phyloP scores from a whole-genome alignment of 1,139 yeast genomes.

The Yamadazyma atmosphaerica region DNA sequence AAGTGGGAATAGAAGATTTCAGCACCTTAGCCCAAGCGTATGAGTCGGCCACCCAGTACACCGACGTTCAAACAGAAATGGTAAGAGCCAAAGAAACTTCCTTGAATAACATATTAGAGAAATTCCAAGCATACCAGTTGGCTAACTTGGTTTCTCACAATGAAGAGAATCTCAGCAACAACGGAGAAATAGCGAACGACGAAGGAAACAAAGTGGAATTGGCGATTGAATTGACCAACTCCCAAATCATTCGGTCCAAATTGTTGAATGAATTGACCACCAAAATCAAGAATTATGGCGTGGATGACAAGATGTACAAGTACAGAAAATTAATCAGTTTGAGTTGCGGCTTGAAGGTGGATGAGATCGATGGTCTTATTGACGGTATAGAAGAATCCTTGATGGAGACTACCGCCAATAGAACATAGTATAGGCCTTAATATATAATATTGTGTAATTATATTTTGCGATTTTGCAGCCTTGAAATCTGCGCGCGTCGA shows the following conservation, averaged over 20 bases:
- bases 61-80: slow-evolving; percentile 25
- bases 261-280: slow-evolving; percentile 40
- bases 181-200: slow-evolving; percentile 14
- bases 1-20: slow-evolving; percentile 26
- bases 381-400: slow-evolving; percentile 49
- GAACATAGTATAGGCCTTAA: background rate
- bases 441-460: background rate
- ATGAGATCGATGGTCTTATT: slow-evolving; percentile 69
- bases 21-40: slow-evolving; percentile 31
- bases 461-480: background rate
- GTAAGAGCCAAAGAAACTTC: slow-evolving; percentile 37
- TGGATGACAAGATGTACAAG: slow-evolving; percentile 65
- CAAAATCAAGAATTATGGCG: slow-evolving; percentile 38
- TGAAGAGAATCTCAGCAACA: slow-evolving; percentile 18
- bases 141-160: slow-evolving; percentile 30
- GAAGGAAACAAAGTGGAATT: slow-evolving; percentile 21
- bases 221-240: slow-evolving; percentile 47
- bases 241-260: slow-evolving; percentile 53
- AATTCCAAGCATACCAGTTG: slow-evolving; percentile 31
- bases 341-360: slow-evolving; percentile 78
- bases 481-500: too few relatives aligned
- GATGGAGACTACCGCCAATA: slow-evolving; percentile 24
- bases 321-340: slow-evolving; percentile 79
- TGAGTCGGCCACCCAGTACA: slow-evolving; percentile 21
- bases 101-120: slow-evolving; percentile 27